A percentile compares a stretch with the other conserved stretches of the same genome.
Conservation (phyloP, 2,329 filamentous ascomycete genomes). For the Ceratocystiopsis sp. region DNA sequence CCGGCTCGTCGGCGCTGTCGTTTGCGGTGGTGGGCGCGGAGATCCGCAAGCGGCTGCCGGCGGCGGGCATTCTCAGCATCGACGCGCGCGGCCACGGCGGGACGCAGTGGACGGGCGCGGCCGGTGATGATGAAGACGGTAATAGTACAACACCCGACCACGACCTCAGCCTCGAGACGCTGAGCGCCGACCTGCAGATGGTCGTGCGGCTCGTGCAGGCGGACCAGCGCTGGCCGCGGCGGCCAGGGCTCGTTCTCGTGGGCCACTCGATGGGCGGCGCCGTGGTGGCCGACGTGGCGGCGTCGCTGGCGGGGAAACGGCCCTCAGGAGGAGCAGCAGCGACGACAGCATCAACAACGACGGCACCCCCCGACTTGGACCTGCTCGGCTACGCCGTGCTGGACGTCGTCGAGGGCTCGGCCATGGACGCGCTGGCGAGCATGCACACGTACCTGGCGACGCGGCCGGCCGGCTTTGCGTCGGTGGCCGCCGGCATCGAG, state of each 20-base stretch:
- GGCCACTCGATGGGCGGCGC: conserved; percentile 90
- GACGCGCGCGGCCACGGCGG: conserved; percentile 80
- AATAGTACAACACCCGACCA: no score
- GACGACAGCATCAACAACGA: no score
- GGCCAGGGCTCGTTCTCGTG: conserved; percentile 66
- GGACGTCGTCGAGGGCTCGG: conserved; percentile 90
- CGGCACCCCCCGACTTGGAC: not conserved
- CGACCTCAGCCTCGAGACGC: conserved; percentile 55
- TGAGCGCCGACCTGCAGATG: conserved; percentile 55
- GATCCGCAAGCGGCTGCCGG: conserved; percentile 58
- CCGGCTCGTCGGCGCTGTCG: conserved; percentile 80
- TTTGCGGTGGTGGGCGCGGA: conserved; percentile 71
- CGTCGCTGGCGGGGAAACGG: conserved; percentile 41
- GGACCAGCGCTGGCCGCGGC: conserved; percentile 52
- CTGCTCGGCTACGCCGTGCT: conserved; percentile 70
- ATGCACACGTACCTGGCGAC: conserved; percentile 87
- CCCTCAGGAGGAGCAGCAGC: no score
- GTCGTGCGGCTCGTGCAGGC: conserved; percentile 50
- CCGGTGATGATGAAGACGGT: conserved; percentile 13
- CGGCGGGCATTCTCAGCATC: conserved; percentile 66
- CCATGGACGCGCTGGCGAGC: conserved; percentile 82
- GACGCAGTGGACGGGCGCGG: conserved; percentile 25
- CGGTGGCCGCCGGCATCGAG: conserved; percentile 63
- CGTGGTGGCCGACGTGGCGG: conserved; percentile 68
- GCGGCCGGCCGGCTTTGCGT: conserved; percentile 62